These are phyloP conservation scores for Russula emetica DNA, from an alignment of 768 basidiomycete genomes.

Conservation along the genomic window DNA sequence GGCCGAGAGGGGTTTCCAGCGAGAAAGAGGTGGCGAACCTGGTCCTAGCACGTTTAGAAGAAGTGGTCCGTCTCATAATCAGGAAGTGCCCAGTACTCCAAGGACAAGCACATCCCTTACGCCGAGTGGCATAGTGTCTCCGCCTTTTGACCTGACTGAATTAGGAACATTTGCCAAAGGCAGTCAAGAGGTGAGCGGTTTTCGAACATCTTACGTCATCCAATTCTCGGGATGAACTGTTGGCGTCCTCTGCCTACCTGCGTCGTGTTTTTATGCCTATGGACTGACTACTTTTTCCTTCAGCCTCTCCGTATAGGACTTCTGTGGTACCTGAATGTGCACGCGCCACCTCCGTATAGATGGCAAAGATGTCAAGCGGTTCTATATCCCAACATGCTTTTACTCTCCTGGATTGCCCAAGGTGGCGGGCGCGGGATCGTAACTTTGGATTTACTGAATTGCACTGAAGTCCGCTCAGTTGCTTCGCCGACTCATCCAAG, in stretches of 20 bases:
- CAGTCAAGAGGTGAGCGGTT: conserved; percentile 43
- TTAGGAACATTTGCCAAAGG: conserved; percentile 42
- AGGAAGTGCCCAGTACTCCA: conserved; percentile 32
- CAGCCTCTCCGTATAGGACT: conserved; percentile 84
- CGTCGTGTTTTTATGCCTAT: conserved; percentile 15
- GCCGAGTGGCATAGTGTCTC: conserved; percentile 38
- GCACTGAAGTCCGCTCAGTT: conserved; percentile 78
- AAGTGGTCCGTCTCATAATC: conserved; percentile 14
- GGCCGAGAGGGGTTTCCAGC: conserved; percentile 35
- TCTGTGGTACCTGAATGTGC: conserved; percentile 91
- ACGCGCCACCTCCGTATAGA: conserved; percentile 68
- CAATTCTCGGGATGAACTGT: neutral
- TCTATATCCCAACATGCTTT: conserved; percentile 75
- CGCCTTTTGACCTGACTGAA: conserved; percentile 47
- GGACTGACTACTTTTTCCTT: conserved; percentile 20
- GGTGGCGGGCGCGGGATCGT: conserved; percentile 82
- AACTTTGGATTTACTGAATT: conserved; percentile 81
- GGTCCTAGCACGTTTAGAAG: conserved; percentile 17
- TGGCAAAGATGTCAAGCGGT: conserved; percentile 83
- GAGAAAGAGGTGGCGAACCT: conserved; percentile 23
- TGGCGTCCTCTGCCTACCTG: conserved; percentile 7
- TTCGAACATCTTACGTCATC: conserved; percentile 11
- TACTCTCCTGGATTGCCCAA: conserved; percentile 83
- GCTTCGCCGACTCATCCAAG: conserved; percentile 77
- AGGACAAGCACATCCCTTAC: conserved; percentile 29